Base-by-base conservation (phyloP, 306 rosid species). In the Biancaea sappan region DNA sequence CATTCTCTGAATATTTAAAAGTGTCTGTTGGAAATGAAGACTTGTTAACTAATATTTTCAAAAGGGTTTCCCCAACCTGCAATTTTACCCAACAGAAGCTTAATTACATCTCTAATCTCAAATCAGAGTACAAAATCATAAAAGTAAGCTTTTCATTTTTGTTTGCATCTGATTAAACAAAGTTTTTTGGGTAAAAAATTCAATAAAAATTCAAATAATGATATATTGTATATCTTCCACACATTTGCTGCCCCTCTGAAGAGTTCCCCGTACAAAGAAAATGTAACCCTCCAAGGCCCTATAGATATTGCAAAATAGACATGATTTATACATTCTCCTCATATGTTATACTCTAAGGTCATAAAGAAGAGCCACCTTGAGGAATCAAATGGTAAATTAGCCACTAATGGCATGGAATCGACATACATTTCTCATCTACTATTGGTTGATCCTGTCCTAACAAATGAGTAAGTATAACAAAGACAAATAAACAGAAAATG, bases 11-110 rank as follows among this genome's bases (percentile, higher is more conserved):
- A 81, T 66, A 80, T 73, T 60, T 72, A 19, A 8, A 65, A 29
- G 44, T 40, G 43, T 1, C 60, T 14, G 69, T 74, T 19, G 92
- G 69, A 79, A 60, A 66, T 48, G 69, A 76, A 71, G 81, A 40
- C 64, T 84, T 90, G 25, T 84, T 86, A 15, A 86, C 83, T 34
- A 29, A 16, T 75, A 91, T 83, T 74, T 85, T 90, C 43, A 90
- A 57, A 59, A 94, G 98, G 47, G 94, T 86, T 78, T 89, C 95
- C 85, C 98, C 98, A 83, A 94, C 98, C 98, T 91, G 88, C 72
- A 71, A 67, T 70, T 74, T 61, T 62, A 47, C 75, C 66, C 69
- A 62, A 60, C 51, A 77, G 26, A 77, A 77, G 71, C 58, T 53
- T 32, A 66, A 72, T 72, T 43, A 60, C 57, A 72, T 58, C 8